Conservation (phyloP, 2,329 filamentous ascomycete species). For the Shiraia bambusicola region DNA sequence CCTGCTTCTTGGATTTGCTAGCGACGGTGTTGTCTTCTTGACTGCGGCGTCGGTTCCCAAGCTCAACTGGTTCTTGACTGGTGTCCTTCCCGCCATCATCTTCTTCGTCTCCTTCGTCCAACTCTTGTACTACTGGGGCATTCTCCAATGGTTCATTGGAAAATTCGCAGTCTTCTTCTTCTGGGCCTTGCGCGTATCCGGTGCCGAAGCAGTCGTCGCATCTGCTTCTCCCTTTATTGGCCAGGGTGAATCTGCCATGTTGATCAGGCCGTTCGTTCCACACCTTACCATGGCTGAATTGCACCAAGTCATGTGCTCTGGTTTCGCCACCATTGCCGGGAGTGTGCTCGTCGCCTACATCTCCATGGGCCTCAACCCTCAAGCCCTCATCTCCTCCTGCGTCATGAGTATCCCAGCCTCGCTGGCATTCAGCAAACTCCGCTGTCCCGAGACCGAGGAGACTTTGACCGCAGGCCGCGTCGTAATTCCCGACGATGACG, state of each 20-base stretch:
- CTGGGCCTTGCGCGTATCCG: conserved; percentile 83
- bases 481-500: conserved; percentile 76
- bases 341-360: conserved; percentile 87
- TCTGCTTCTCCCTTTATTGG: conserved; percentile 92
- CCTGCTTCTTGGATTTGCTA: conserved; percentile 73
- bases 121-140: conserved; percentile 76
- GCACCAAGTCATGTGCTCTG: conserved; percentile 90
- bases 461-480: conserved; percentile 80
- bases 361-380: conserved; percentile 75
- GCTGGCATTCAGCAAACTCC: conserved; percentile 83
- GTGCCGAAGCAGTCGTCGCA: conserved; percentile 90
- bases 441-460: conserved; percentile 85
- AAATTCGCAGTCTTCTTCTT: conserved; percentile 92
- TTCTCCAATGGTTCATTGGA: conserved; percentile 84
- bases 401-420: conserved; percentile 96
- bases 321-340: conserved; percentile 89
- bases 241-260: conserved; percentile 90
- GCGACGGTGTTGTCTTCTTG: conserved; percentile 72
- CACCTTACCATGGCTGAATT: conserved; percentile 85
- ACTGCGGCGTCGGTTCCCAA: conserved; percentile 51
- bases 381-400: conserved; percentile 85
- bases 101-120: conserved; percentile 95
- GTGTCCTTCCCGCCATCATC: conserved; percentile 86
- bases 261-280: conserved; percentile 83
- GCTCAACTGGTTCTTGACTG: conserved; percentile 69